Evolutionary conservation across 2,329 filamentous ascomycete species (phyloP).

Genomic region (Knufia petricola): DNA sequence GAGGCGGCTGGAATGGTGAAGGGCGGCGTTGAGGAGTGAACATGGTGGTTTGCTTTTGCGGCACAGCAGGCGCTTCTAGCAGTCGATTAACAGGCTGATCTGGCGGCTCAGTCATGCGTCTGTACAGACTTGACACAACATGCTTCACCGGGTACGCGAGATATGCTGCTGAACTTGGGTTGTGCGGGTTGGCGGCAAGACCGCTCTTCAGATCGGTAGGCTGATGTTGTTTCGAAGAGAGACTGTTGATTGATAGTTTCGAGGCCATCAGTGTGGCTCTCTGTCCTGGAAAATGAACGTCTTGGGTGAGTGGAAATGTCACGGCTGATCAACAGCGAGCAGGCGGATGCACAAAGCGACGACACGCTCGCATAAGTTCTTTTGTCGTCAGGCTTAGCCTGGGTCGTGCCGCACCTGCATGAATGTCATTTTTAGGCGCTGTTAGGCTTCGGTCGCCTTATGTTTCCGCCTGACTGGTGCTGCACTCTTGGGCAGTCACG

Average conservation of each 20-base stretch:
- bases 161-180: conserved; percentile 35
- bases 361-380: too few relatives aligned
- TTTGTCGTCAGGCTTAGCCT: too few relatives aligned
- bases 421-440: too few relatives aligned
- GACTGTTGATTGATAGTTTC: conserved; percentile 5
- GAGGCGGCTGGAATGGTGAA: conserved; percentile 78
- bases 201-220: conserved; percentile 10
- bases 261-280: conserved; percentile 14
- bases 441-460: too few relatives aligned
- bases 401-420: too few relatives aligned
- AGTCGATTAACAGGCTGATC: conserved; percentile 21
- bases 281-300: background rate
- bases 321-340: background rate
- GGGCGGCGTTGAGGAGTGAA: conserved; percentile 53
- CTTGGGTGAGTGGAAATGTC: background rate
- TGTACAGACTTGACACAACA: conserved; percentile 54
- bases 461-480: too few relatives aligned
- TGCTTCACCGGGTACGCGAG: conserved; percentile 43
- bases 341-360: background rate
- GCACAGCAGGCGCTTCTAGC: conserved; percentile 22
- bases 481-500: too few relatives aligned
- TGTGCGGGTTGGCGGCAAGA: conserved; percentile 24
- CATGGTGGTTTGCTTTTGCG: conserved; percentile 33
- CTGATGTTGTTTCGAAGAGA: conserved; percentile 10
- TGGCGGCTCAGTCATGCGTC: conserved; percentile 48